phyloP scores from a whole-genome alignment of 83 land plant species.

The Picea abies region DNA sequence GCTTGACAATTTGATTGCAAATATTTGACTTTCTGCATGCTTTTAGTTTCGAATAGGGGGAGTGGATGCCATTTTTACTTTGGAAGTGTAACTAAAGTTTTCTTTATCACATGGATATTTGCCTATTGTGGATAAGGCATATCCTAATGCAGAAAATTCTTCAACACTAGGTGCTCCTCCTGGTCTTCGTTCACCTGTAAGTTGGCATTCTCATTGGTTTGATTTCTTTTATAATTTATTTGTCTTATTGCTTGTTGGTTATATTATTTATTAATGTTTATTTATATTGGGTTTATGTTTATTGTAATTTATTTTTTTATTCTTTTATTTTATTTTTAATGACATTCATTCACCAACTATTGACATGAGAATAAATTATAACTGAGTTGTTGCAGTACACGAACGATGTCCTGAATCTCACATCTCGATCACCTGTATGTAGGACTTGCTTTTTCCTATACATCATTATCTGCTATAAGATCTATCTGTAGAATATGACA shows the following conservation, averaged over 20 bases:
- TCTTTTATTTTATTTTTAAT: not conserved
- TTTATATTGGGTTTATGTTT: too few relatives aligned
- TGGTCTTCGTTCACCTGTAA: conserved; percentile 37
- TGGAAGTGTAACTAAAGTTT: not conserved
- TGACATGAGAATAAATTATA: not conserved
- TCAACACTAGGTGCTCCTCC: conserved; percentile 27
- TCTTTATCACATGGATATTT: not conserved
- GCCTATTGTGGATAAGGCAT: conserved; percentile 26
- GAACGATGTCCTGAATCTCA: conserved; percentile 16
- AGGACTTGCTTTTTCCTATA: not conserved
- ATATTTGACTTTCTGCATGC: conserved; percentile 3
- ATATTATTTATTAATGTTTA: too few relatives aligned
- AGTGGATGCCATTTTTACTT: not conserved
- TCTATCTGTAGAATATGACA: not conserved
- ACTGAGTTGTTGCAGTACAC: conserved; percentile 19
- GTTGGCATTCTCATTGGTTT: not conserved
- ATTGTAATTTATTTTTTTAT: not conserved
- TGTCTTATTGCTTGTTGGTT: not conserved
- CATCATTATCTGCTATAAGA: not conserved
- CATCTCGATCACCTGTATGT: conserved; percentile 22
- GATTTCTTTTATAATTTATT: not conserved
- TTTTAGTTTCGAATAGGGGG: not conserved
- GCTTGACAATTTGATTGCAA: conserved; percentile 10
- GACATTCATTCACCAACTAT: not conserved
- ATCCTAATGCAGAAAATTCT: conserved; percentile 29